Percentiles rank a stretch among this genome's conserved stretches.
These are phyloP conservation scores for Torulaspora franciscae DNA, from an alignment of 805 yeast genomes.

Conservation along the genomic window DNA sequence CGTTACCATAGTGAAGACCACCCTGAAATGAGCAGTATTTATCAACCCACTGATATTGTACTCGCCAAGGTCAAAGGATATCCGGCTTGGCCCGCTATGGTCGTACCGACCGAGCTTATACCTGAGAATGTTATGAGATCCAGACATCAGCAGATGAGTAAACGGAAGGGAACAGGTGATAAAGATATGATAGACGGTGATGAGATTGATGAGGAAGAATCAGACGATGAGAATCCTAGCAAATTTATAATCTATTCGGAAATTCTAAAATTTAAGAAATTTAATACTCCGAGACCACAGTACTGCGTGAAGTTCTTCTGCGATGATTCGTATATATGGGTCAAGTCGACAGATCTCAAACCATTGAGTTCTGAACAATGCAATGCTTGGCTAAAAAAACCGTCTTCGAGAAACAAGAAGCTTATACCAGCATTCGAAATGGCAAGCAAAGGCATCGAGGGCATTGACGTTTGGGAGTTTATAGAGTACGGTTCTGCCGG, in stretches of 20 bases:
- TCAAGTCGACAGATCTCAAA: constrained; percentile 26
- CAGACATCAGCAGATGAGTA: constrained; percentile 4
- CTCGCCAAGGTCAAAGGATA: constrained; percentile 81
- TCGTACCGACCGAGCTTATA: constrained; percentile 53
- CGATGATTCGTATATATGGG: constrained; percentile 36
- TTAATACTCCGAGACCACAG: constrained; percentile 12
- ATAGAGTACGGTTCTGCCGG: constrained; percentile 35
- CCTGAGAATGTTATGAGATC: constrained; percentile 50
- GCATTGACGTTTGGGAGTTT: constrained; percentile 34
- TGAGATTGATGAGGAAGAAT: constrained; percentile 10
- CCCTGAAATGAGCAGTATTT: constrained; percentile 14
- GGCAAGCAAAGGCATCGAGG: constrained; percentile 42
- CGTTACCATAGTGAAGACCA: background rate
- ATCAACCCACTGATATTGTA: constrained; percentile 51
- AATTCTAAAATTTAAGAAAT: constrained; percentile 26
- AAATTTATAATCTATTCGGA: constrained; percentile 26
- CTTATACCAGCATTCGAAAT: constrained; percentile 44
- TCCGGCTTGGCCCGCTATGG: constrained; percentile 90
- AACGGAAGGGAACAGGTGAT: constrained; percentile 8
- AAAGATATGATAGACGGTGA: constrained; percentile 11
- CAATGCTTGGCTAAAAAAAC: constrained; percentile 21
- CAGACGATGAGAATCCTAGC: constrained; percentile 12
- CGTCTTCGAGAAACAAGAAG: constrained; percentile 49
- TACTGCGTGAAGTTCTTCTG: constrained; percentile 35
- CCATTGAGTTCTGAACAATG: constrained; percentile 23